Conservation (phyloP, 1,284 basidiomycete species). For the Sanghuangporus sanghuang region DNA sequence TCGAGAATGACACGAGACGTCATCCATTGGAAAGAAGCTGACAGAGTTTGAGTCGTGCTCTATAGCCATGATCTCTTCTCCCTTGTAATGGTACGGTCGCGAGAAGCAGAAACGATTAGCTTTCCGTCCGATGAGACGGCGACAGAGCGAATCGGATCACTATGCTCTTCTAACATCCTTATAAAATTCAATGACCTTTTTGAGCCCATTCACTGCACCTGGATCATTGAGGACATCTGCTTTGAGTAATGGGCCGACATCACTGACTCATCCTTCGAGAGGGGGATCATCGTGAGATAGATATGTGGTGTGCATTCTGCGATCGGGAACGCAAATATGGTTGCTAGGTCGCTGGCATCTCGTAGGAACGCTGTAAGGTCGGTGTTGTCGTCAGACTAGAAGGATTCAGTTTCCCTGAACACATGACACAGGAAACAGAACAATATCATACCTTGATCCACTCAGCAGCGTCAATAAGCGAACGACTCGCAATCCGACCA, state of each 20-base stretch:
- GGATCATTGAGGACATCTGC: not conserved
- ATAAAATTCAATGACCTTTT: not conserved
- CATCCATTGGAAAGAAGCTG: not conserved
- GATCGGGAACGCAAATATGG: not conserved
- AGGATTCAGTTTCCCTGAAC: too few relatives aligned
- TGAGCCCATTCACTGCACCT: not conserved
- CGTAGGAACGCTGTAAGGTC: not conserved
- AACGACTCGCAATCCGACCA: not conserved
- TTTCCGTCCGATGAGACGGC: not conserved
- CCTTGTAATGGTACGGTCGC: not conserved
- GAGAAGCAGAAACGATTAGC: not conserved
- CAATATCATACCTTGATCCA: not conserved
- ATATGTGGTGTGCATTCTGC: slow-evolving; percentile 9
- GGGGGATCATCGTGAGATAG: slow-evolving; percentile 4
- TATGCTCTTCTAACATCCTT: not conserved
- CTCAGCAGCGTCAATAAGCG: not conserved
- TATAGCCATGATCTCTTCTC: not conserved
- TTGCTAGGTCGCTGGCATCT: not conserved
- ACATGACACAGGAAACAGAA: not conserved
- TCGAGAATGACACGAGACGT: not conserved
- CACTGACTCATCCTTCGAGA: slow-evolving; percentile 14
- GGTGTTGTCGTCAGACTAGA: not conserved
- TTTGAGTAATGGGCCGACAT: not conserved
- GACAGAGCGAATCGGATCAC: not conserved
- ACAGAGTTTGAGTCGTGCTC: not conserved